Base-by-base conservation (phyloP, 352 stramenopile species). In the Blastocystis sp. region DNA sequence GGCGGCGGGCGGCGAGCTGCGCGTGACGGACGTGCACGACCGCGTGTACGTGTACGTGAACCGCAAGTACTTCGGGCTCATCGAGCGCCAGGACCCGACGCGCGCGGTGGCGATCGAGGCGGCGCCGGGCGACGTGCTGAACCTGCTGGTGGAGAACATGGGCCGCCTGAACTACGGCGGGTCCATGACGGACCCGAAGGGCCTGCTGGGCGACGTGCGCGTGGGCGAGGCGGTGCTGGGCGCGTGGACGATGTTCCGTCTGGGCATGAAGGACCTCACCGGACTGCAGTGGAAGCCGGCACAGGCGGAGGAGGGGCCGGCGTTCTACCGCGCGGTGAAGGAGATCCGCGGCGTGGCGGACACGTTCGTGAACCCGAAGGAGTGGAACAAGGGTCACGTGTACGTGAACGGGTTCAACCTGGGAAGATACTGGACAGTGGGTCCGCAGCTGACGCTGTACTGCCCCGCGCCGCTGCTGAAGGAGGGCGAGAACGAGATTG, bases 381-480 rank as follows among this genome's bases (percentile, higher is more conserved):
- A 80, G 62, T 91, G 86, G 69, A 62, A 21, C 41, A 91, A 91
- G 69, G 89, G 90, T 41, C 19, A 89, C 48, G 80, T 91, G 4
- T 91, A 89, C 61, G 23, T 91, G 19, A 91, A 91, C 69, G 84
- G 89, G 23, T 41, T 89, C 38, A 90, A 91, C 61, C 59, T 91
- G 17, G 90, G 90, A 23, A 52, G 89, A 2, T 91, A 90, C 84
- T 91, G 90, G 90, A 89, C 41, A 10, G 74, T 62, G 21, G 89
- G 89, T 21, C 89, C 90, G 21, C 89, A 91, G 70, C 38, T 90
- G n/a, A 91, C 90, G 17, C 89, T 91, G n/a, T 91, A 91, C 76
- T 80, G 90, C 2, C 90, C 90, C 19, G 88, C 34, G 17, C 52
- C 78, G 11, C 43, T 79, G 17, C 28, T 91, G 65, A 66, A 60